Conservation (phyloP, 2,329 filamentous ascomycete genomes). For the Aureobasidium sp. region DNA sequence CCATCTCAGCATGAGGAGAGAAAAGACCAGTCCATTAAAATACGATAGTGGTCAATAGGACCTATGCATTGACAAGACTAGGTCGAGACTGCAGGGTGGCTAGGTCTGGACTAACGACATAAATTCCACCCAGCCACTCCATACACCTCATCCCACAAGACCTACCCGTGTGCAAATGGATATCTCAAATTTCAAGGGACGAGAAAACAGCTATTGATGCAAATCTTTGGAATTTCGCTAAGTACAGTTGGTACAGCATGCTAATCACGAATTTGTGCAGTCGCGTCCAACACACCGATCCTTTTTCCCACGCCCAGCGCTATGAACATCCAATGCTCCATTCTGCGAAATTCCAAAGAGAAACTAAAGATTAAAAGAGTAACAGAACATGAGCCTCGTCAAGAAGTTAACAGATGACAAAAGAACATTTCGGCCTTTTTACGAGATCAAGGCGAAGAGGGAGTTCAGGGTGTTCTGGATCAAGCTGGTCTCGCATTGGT, state of each 20-base stretch:
- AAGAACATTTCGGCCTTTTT: neutral
- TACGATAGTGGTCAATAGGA: too few relatives aligned
- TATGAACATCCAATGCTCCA: conserved; percentile 12
- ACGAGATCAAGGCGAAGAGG: conserved; percentile 26
- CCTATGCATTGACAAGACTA: neutral
- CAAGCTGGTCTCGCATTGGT: conserved; percentile 28
- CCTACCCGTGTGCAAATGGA: too few relatives aligned
- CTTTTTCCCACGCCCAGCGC: neutral
- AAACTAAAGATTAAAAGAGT: neutral
- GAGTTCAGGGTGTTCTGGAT: conserved; percentile 31
- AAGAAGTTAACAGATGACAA: neutral
- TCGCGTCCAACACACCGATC: neutral
- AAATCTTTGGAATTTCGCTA: neutral
- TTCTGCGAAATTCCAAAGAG: neutral
- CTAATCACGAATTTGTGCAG: conserved; percentile 13
- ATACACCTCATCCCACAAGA: too few relatives aligned
- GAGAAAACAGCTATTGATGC: neutral
- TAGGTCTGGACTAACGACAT: neutral
- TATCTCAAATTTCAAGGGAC: neutral
- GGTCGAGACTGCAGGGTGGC: neutral
- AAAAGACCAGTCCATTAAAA: neutral
- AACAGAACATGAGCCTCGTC: conserved; percentile 3
- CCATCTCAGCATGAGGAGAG: too few relatives aligned
- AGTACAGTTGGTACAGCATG: conserved; percentile 3
- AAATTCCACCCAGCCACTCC: neutral